These are phyloP conservation scores for Pugionium dolabratum DNA, from an alignment of 345 rosid species.

Conservation along the genomic window DNA sequence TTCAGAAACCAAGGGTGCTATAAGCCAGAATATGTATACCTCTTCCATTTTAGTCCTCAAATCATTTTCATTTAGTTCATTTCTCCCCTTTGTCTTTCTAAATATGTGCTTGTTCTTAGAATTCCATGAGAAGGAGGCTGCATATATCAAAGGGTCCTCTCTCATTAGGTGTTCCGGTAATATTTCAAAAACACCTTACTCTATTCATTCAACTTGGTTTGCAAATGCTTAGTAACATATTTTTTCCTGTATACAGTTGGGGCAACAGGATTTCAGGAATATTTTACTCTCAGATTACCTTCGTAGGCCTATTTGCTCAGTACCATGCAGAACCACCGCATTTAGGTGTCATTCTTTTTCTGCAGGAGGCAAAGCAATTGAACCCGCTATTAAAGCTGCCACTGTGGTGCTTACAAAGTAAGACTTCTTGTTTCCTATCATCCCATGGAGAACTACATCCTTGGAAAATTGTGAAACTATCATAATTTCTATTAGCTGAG, in stretches of 20 bases:
- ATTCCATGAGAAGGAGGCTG: constrained; percentile 41
- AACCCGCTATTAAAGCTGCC: constrained; percentile 55
- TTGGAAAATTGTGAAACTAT: constrained; percentile 11
- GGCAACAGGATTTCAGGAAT: constrained; percentile 46
- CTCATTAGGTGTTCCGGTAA: constrained; percentile 51
- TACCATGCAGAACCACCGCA: constrained; percentile 42
- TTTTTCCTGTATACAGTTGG: constrained; percentile 40
- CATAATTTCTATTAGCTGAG: neutral
- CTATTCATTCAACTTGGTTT: constrained; percentile 11
- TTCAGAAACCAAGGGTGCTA: constrained; percentile 55
- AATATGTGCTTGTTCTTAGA: constrained; percentile 41
- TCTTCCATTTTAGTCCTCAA: neutral
- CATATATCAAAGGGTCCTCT: constrained; percentile 40
- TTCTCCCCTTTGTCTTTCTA: constrained; percentile 7
- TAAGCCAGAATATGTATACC: constrained; percentile 52
- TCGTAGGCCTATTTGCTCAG: constrained; percentile 42
- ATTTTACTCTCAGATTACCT: constrained; percentile 39
- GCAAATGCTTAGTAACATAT: constrained; percentile 21
- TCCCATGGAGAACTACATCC: constrained; percentile 21
- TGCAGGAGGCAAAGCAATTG: constrained; percentile 48
- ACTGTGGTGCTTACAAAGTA: constrained; percentile 57
- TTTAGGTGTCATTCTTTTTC: constrained; percentile 59
- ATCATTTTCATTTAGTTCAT: neutral
- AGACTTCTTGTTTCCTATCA: constrained; percentile 24
- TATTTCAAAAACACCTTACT: neutral